Evolutionary conservation across 176 grass and related monocot genomes (phyloP), one percentile per base, ranked within the genome.

Genomic region (Oryza nivara): DNA sequence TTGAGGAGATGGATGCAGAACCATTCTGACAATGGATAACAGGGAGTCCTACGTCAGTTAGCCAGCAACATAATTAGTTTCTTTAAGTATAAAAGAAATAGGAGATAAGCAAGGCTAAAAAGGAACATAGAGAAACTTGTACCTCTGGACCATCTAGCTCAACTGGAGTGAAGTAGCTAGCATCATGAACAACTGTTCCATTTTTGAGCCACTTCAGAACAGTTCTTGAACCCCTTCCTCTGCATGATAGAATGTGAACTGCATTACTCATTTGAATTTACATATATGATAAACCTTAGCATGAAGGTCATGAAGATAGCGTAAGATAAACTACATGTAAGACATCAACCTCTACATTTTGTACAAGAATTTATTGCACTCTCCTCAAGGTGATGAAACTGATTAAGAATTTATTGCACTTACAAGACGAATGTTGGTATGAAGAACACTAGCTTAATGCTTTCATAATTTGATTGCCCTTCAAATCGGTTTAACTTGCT

Each of bases 221-320:
- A 84, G 87, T 81, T 75, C 91, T 92, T 77, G 95, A 92, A 44
- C 92, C 92, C 92, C 85, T 92, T 78, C 92, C 89, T 45, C 89
- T 97, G 79, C 70, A 81, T 23, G 15, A 89, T 12, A 52, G 77
- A 46, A 82, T 72, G 75, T 23, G 30, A 61, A 23, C 26, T n/a
- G 25, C 5, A n/a, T 86, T 73, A 82, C 26, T 74, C 77, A 74
- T 43, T 67, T 16, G 11, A 74, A 75, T 32, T 54, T 35, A 56
- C 35, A 75, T 68, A 9, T 81, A 56, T 3, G 11, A 45, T 35
- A 56, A 75, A 32, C 26, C 19, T 15, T 47, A 6, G 28, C 14
- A 3, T 0, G 2, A 67, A 72, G 68, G 22, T 47, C 40, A 16
- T 63, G 47, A 58, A 70, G 22, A 47, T 22, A 28, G 58, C 25